phyloP scores from a whole-genome alignment of 1,284 basidiomycete species.

The Trichosporon sp. region DNA sequence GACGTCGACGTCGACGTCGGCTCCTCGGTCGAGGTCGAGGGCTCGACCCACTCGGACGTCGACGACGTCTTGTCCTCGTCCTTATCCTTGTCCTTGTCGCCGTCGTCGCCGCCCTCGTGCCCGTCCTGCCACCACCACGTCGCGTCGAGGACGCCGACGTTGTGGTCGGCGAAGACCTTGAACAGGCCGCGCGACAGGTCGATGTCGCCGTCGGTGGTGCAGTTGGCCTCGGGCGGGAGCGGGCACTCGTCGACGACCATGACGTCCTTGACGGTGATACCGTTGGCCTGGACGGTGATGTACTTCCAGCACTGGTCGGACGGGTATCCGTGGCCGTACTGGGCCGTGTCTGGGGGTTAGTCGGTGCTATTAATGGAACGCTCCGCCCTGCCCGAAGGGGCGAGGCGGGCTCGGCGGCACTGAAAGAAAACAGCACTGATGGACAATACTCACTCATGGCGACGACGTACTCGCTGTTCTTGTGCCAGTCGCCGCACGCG shows the following conservation, averaged over 20 bases:
- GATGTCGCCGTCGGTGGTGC: background rate
- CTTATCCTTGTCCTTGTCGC: background rate
- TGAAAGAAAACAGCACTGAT: background rate
- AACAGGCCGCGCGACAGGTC: background rate
- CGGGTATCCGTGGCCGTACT: background rate
- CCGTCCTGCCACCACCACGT: slow-evolving; percentile 2
- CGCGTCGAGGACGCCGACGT: background rate
- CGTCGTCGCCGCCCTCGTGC: background rate
- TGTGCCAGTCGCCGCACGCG: slow-evolving; percentile 1
- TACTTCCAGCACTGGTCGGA: slow-evolving; percentile 2
- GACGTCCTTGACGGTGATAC: background rate
- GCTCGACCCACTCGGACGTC: background rate
- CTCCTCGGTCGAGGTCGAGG: background rate
- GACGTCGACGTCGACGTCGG: background rate
- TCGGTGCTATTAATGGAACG: background rate
- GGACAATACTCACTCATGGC: slow-evolving; percentile 3
- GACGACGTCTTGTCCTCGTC: background rate
- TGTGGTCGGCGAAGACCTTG: background rate
- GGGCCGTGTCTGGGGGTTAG: background rate
- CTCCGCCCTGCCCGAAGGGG: too few relatives aligned
- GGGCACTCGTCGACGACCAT: slow-evolving; percentile 5
- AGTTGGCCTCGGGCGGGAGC: background rate
- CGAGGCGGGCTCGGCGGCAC: background rate
- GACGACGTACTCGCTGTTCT: background rate
- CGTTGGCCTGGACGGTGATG: slow-evolving; percentile 3